Evolutionary conservation across 2,329 filamentous ascomycete genomes (phyloP).

Genomic region (Xylariales sp.): DNA sequence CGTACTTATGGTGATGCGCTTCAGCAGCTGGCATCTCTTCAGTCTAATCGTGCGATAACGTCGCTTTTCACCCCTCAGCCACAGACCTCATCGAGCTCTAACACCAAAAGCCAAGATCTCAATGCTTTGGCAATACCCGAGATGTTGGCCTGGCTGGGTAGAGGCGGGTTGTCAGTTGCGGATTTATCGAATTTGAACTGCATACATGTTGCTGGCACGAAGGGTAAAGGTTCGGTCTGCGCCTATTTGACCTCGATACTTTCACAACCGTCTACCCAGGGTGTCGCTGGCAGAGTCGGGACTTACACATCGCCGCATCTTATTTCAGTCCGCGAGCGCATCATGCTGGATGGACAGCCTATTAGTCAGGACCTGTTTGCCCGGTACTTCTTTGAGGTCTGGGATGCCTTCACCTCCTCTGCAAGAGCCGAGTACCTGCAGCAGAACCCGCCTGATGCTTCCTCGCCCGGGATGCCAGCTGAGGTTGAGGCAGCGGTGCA

Average conservation of each 20-base stretch:
- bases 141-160: constrained; percentile 72
- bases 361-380: constrained; percentile 67
- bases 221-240: constrained; percentile 88
- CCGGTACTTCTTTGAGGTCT: constrained; percentile 77
- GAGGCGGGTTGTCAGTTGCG: constrained; percentile 63
- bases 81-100: constrained; percentile 50
- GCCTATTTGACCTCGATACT: constrained; percentile 80
- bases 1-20: constrained; percentile 64
- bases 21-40: constrained; percentile 67
- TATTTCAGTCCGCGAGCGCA: constrained; percentile 77
- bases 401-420: constrained; percentile 55
- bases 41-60: constrained; percentile 70
- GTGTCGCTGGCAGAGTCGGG: constrained; percentile 48
- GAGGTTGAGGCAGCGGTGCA: constrained; percentile 47
- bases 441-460: constrained; percentile 2
- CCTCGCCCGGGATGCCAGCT: constrained; percentile 10
- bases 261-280: constrained; percentile 30
- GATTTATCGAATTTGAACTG: constrained; percentile 41
- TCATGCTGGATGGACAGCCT: constrained; percentile 71
- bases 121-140: constrained; percentile 77
- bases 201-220: constrained; percentile 88
- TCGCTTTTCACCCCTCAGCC: constrained; percentile 37
- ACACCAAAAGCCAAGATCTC: constrained; percentile 41
- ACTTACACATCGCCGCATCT: constrained; percentile 86
- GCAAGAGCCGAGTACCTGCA: constrained; percentile 22